These are phyloP conservation scores for Penicillium expansum DNA, from an alignment of 2,329 filamentous ascomycete species.

Conservation along the genomic window DNA sequence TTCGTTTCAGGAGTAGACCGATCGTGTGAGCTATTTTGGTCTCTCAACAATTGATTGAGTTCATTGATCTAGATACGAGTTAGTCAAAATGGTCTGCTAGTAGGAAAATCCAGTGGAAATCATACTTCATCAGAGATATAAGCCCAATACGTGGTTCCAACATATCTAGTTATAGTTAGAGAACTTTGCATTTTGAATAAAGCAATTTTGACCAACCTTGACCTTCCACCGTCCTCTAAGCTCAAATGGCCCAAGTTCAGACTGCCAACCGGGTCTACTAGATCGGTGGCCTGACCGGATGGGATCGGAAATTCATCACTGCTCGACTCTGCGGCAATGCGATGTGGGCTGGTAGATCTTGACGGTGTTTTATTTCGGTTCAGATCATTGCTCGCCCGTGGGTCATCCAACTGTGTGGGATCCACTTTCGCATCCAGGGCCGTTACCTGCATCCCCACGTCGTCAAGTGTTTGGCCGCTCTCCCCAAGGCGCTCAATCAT, in stretches of 20 bases:
- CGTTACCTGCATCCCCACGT: slow-evolving; percentile 21
- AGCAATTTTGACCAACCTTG: slow-evolving; percentile 15
- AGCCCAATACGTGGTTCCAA: slow-evolving; percentile 47
- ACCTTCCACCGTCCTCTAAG: slow-evolving; percentile 44
- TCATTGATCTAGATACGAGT: slow-evolving; percentile 39
- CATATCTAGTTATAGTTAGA: slow-evolving; percentile 36
- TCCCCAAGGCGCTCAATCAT: slow-evolving; percentile 47
- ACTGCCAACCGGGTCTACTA: slow-evolving; percentile 43
- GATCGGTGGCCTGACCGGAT: slow-evolving; percentile 40
- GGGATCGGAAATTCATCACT: slow-evolving; percentile 46
- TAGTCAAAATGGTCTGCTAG: not conserved
- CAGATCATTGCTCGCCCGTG: slow-evolving; percentile 15
- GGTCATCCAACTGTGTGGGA: slow-evolving; percentile 16
- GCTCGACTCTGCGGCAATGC: slow-evolving; percentile 31
- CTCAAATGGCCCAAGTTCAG: slow-evolving; percentile 44
- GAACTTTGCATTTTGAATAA: not conserved
- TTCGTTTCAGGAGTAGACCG: slow-evolving; percentile 19
- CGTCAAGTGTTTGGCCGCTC: slow-evolving; percentile 29
- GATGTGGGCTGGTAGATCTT: slow-evolving; percentile 34
- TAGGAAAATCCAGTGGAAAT: not conserved
- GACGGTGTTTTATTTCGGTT: slow-evolving; percentile 19
- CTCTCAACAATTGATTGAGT: slow-evolving; percentile 43
- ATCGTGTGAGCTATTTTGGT: slow-evolving; percentile 41
- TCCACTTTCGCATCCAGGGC: slow-evolving; percentile 20
- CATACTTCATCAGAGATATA: slow-evolving; percentile 46